Evolutionary conservation across 148 eudicot genomes (phyloP).

Genomic region (Vaccinium myrtillus): DNA sequence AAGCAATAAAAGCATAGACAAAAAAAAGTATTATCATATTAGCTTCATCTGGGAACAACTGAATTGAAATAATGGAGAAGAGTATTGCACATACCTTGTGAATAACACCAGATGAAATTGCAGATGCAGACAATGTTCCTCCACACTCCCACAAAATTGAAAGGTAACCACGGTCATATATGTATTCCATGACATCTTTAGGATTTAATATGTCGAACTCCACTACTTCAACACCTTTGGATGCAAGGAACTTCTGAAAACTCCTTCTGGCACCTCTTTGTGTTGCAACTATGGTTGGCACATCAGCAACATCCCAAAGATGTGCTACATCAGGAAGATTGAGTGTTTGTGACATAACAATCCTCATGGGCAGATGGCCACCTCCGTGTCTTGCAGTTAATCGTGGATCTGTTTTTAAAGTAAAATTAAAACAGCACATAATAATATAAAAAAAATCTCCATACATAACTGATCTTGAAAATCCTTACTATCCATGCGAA

Average conservation of each 20-base stretch:
- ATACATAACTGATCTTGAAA: slow-evolving; percentile 28
- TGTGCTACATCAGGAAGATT: slow-evolving; percentile 86
- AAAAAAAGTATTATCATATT: not conserved
- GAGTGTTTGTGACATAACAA: slow-evolving; percentile 88
- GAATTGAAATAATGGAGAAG: not conserved
- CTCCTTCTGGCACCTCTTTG: slow-evolving; percentile 91
- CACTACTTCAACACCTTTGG: slow-evolving; percentile 93
- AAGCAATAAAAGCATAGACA: not conserved
- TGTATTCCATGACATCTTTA: slow-evolving; percentile 79
- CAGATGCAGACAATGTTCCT: slow-evolving; percentile 89
- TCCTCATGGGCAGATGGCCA: slow-evolving; percentile 78
- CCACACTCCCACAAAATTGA: slow-evolving; percentile 98
- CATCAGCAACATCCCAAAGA: slow-evolving; percentile 86
- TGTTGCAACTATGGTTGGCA: slow-evolving; percentile 80
- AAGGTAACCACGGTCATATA: slow-evolving; percentile 91
- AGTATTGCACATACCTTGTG: slow-evolving; percentile 58
- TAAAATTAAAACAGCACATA: slow-evolving; percentile 17
- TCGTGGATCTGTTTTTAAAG: slow-evolving; percentile 66
- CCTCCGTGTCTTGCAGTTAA: slow-evolving; percentile 92
- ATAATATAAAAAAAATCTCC: slow-evolving; percentile 18
- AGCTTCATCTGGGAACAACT: not conserved
- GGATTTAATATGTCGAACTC: slow-evolving; percentile 89
- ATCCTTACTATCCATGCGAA: slow-evolving; percentile 86
- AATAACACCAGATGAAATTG: slow-evolving; percentile 84
- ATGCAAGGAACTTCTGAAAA: slow-evolving; percentile 92